These are phyloP conservation scores for Catharanthus roseus DNA, from an alignment of 257 asterid genomes.

Conservation along the genomic window DNA sequence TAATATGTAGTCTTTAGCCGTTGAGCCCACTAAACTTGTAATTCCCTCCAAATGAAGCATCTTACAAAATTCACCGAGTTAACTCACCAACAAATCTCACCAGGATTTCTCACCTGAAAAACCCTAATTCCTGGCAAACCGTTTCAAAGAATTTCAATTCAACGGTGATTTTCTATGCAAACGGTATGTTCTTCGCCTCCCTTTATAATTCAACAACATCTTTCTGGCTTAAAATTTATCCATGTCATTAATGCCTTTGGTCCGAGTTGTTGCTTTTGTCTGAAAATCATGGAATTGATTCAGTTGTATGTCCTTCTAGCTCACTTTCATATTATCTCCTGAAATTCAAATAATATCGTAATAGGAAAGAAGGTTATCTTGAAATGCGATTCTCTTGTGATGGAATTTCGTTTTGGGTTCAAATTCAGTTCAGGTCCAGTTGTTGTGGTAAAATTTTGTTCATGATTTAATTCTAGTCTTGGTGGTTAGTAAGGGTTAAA, in stretches of 20 bases:
- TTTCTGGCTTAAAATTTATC: not conserved
- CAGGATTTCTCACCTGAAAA: constrained; percentile 5
- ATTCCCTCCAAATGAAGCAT: constrained; percentile 22
- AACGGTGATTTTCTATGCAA: not conserved
- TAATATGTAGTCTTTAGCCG: not conserved
- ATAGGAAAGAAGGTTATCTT: not conserved
- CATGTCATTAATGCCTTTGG: not conserved
- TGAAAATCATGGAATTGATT: not conserved
- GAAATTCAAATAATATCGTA: not conserved
- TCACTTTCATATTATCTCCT: not conserved
- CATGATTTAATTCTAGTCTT: not conserved
- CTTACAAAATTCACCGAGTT: constrained; percentile 12
- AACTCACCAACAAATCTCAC: not conserved
- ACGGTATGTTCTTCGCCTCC: constrained; percentile 8
- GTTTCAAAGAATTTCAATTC: constrained; percentile 7
- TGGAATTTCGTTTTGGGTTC: constrained; percentile 1
- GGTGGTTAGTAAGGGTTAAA: not conserved
- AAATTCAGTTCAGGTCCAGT: constrained; percentile 4
- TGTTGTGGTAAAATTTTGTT: not conserved
- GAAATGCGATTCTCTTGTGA: constrained; percentile 1
- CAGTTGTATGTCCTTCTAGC: not conserved
- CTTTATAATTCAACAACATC: not conserved
- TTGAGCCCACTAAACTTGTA: constrained; percentile 14
- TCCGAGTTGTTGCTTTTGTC: not conserved
- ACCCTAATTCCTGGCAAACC: constrained; percentile 11